Conservation (phyloP, 1,139 yeast genomes). For the Pichia norvegensis region DNA sequence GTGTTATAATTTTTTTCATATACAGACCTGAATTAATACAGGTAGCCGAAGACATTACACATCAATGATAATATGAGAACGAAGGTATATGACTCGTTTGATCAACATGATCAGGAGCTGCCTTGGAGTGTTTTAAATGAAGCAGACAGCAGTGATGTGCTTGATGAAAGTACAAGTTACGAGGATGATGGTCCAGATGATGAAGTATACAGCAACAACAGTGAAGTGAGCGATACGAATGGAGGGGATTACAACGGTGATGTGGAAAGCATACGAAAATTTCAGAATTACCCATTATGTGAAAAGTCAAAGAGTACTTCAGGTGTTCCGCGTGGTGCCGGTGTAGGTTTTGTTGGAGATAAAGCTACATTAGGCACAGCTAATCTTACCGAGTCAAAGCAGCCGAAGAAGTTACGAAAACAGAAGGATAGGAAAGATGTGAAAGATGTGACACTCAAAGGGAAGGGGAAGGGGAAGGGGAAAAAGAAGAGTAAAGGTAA, state of each 20-base stretch:
- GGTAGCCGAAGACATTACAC: no score
- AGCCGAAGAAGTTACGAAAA: not conserved
- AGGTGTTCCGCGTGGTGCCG: not conserved
- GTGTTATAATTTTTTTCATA: not conserved
- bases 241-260: not conserved
- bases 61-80: not conserved
- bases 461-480: slow-evolving; percentile 4
- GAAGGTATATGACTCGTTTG: not conserved
- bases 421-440: not conserved
- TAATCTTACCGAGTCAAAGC: not conserved
- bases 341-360: no score
- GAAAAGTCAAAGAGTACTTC: not conserved
- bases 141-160: slow-evolving; percentile 2
- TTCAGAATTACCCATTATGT: no score
- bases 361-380: no score
- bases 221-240: not conserved
- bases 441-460: not conserved
- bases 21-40: no score
- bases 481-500: slow-evolving; percentile 14
- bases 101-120: not conserved
- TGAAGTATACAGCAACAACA: not conserved
- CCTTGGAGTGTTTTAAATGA: not conserved
- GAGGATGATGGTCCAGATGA: not conserved
- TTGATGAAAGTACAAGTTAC: not conserved
- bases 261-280: no score